phyloP scores from a whole-genome alignment of 805 yeast species.

The Blastobotrys chiropterorum region DNA sequence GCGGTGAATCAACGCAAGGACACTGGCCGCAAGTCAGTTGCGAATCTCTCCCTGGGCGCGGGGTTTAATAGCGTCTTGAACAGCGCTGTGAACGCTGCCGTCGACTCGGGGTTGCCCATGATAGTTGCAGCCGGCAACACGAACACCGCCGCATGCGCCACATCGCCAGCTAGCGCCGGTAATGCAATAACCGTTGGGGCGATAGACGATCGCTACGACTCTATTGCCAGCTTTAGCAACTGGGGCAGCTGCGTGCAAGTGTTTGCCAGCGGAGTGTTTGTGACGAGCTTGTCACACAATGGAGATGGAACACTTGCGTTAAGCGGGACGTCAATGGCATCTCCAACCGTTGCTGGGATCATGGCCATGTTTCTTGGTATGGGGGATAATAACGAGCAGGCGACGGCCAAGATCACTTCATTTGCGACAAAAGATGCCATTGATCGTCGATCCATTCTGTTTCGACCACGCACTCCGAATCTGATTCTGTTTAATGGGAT shows the following conservation, averaged over 20 bases:
- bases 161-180: constrained; percentile 76
- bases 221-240: constrained; percentile 70
- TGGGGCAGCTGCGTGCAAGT: constrained; percentile 87
- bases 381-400: constrained; percentile 25
- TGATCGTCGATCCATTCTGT: constrained; percentile 23
- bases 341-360: constrained; percentile 28
- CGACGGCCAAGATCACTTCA: constrained; percentile 20
- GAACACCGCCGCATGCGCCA: constrained; percentile 66
- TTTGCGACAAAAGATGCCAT: constrained; percentile 23
- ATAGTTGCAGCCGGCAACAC: constrained; percentile 77
- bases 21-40: constrained; percentile 45
- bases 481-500: constrained; percentile 22
- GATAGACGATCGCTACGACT: constrained; percentile 64
- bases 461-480: constrained; percentile 26
- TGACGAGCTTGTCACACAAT: constrained; percentile 32
- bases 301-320: constrained; percentile 18
- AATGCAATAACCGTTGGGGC: constrained; percentile 84
- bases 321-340: constrained; percentile 29
- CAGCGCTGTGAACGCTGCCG: constrained; percentile 70
- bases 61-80: constrained; percentile 59
- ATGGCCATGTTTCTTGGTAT: constrained; percentile 26
- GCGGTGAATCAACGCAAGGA: constrained; percentile 26
- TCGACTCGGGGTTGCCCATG: constrained; percentile 53
- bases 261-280: constrained; percentile 72
- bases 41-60: constrained; percentile 79